Conservation (phyloP, 495 filamentous ascomycete species). For the Aspergillus egyptiacus region DNA sequence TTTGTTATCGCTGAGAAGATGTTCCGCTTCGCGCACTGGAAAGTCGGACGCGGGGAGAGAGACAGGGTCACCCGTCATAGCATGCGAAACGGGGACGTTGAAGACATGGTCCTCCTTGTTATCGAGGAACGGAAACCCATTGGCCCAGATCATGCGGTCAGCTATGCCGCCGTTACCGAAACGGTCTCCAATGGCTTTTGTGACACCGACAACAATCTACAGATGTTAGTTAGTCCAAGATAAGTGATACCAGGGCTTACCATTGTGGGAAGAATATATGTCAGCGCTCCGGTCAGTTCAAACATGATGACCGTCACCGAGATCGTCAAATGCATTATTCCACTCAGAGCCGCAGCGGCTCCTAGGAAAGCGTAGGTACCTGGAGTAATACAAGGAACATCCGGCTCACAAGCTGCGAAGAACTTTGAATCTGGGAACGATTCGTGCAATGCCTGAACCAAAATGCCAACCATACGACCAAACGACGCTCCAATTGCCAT, state of each 20-base stretch:
- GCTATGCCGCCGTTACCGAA: slow-evolving; percentile 96
- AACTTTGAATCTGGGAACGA: slow-evolving; percentile 73
- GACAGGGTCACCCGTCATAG: slow-evolving; percentile 76
- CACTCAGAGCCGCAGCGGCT: slow-evolving; percentile 89
- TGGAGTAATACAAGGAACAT: slow-evolving; percentile 93
- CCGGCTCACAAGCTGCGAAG: slow-evolving; percentile 81
- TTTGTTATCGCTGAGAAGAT: slow-evolving; percentile 69
- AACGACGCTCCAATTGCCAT: slow-evolving; percentile 97
- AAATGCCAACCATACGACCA: slow-evolving; percentile 86
- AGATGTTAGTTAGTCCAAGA: slow-evolving; percentile 13
- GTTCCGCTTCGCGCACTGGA: slow-evolving; percentile 65
- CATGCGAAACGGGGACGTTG: slow-evolving; percentile 87
- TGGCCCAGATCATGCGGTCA: slow-evolving; percentile 99
- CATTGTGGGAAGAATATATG: slow-evolving; percentile 96
- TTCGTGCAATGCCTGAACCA: slow-evolving; percentile 86
- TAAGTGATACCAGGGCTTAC: slow-evolving; percentile 27
- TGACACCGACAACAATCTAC: slow-evolving; percentile 89
- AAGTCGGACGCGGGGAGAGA: slow-evolving; percentile 71
- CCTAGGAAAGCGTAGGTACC: slow-evolving; percentile 95
- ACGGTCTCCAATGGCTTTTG: slow-evolving; percentile 86
- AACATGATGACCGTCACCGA: slow-evolving; percentile 99
- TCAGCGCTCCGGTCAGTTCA: slow-evolving; percentile 88
- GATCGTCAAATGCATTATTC: slow-evolving; percentile 96
- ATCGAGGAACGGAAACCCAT: slow-evolving; percentile 94
- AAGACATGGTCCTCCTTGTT: slow-evolving; percentile 98